Evolutionary conservation across 805 yeast species (phyloP).

Genomic region (Candida silvatica): DNA sequence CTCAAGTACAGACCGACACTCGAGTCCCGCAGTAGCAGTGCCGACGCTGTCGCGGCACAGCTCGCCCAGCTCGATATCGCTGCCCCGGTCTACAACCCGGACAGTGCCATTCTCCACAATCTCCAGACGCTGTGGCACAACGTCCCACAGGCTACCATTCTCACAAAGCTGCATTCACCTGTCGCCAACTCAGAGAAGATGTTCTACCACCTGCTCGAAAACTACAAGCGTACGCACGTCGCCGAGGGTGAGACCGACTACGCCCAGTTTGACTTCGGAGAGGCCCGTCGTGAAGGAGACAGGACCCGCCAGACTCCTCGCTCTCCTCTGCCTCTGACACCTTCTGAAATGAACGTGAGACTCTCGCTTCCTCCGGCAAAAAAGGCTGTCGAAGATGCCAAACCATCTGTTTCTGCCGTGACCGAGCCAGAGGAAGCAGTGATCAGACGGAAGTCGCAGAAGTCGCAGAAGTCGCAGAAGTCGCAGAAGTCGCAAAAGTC

Average conservation of each 20-base stretch:
- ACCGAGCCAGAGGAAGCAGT: no score
- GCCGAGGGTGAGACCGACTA: slow-evolving; percentile 4
- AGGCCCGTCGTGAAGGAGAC: background rate
- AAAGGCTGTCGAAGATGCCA: no score
- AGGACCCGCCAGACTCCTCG: background rate
- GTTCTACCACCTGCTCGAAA: slow-evolving; percentile 26
- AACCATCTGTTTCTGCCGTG: no score
- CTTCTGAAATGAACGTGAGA: background rate
- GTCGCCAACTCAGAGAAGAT: slow-evolving; percentile 26
- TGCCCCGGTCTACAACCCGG: slow-evolving; percentile 27
- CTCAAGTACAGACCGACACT: slow-evolving; percentile 26
- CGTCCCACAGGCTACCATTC: slow-evolving; percentile 28
- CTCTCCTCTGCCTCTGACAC: background rate
- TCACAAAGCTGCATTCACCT: slow-evolving; percentile 17
- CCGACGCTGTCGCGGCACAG: slow-evolving; percentile 5
- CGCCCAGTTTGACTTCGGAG: slow-evolving; percentile 8
- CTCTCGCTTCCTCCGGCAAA: no score
- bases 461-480: no score
- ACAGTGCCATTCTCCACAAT: slow-evolving; percentile 42
- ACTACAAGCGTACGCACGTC: slow-evolving; percentile 23
- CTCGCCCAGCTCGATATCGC: slow-evolving; percentile 19
- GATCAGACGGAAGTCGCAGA: no score
- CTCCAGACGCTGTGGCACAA: slow-evolving; percentile 52
- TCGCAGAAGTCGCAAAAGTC: no score
- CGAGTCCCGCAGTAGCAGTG: slow-evolving; percentile 5